A percentile compares a stretch with the other conserved stretches of the same genome.
phyloP scores from a whole-genome alignment of 2,329 filamentous ascomycete species.

The Colletotrichum acutatum region DNA sequence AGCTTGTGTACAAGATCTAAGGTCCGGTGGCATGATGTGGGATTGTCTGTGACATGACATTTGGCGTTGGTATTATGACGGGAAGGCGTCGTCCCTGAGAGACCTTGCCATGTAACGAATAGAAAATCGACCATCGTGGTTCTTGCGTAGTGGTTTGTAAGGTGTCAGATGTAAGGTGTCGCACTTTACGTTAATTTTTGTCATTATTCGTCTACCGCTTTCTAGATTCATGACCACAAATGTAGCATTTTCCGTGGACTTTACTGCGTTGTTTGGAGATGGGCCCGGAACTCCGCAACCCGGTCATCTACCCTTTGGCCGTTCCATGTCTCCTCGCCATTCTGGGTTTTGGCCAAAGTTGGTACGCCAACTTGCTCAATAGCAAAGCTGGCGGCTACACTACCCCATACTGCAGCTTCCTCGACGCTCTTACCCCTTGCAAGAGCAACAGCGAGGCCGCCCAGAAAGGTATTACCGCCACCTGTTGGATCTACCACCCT shows the following conservation, averaged over 20 bases:
- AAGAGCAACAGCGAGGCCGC: slow-evolving; percentile 67
- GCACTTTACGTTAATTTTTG: background rate
- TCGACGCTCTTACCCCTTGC: slow-evolving; percentile 70
- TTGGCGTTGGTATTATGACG: slow-evolving; percentile 11
- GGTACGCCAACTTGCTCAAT: slow-evolving; percentile 96
- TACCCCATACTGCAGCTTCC: slow-evolving; percentile 81
- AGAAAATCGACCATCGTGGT: background rate
- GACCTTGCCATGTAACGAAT: background rate
- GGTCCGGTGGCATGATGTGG: background rate
- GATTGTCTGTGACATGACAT: background rate
- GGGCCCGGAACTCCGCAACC: slow-evolving; percentile 60
- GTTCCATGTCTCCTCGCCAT: slow-evolving; percentile 71
- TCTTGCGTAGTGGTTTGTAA: background rate
- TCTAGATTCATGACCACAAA: background rate
- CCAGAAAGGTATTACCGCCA: slow-evolving; percentile 90
- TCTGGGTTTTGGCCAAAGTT: slow-evolving; percentile 55
- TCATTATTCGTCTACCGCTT: background rate
- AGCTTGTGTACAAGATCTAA: slow-evolving; percentile 78
- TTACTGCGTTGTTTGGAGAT: slow-evolving; percentile 41
- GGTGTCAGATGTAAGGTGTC: background rate
- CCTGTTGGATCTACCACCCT: slow-evolving; percentile 92
- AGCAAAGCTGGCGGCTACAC: slow-evolving; percentile 87
- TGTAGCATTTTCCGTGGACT: background rate
- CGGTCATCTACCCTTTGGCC: slow-evolving; percentile 63
- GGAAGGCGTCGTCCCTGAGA: background rate